Percentiles rank a stretch among this genome's conserved stretches.
Evolutionary conservation across 768 basidiomycete species (phyloP).

Genomic region (Lactarius hatsudake): DNA sequence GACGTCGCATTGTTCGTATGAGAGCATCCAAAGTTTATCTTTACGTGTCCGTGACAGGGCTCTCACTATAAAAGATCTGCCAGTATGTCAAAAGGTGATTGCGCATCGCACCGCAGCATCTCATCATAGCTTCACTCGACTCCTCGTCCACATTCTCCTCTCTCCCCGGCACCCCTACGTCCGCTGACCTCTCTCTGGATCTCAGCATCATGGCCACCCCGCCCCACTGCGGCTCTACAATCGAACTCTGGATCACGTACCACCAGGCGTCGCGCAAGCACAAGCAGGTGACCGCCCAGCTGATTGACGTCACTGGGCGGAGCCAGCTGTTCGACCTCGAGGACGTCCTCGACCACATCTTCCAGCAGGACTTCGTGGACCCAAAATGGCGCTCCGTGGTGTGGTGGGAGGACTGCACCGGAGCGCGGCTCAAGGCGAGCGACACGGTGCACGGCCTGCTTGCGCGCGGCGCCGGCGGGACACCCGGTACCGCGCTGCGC

Average conservation of each 20-base stretch:
- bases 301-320: constrained; percentile 46
- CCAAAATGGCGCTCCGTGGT: constrained; percentile 41
- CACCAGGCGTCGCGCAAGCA: constrained; percentile 44
- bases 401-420: constrained; percentile 46
- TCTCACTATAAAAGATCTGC: background rate
- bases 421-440: constrained; percentile 38
- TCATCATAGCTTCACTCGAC: constrained; percentile 11
- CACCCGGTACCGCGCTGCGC: constrained; percentile 44
- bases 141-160: background rate
- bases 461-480: constrained; percentile 40
- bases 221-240: constrained; percentile 9
- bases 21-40: background rate
- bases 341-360: constrained; percentile 47
- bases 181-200: constrained; percentile 6
- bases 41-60: background rate
- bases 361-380: constrained; percentile 47
- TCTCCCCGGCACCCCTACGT: background rate
- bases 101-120: background rate
- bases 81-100: background rate
- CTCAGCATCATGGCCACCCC: background rate
- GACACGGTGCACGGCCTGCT: constrained; percentile 38
- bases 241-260: constrained; percentile 49
- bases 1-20: background rate
- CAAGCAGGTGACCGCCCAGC: constrained; percentile 44
- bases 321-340: constrained; percentile 44